Conservation (phyloP, 257 asterid genomes). For the Gentiana straminea region DNA sequence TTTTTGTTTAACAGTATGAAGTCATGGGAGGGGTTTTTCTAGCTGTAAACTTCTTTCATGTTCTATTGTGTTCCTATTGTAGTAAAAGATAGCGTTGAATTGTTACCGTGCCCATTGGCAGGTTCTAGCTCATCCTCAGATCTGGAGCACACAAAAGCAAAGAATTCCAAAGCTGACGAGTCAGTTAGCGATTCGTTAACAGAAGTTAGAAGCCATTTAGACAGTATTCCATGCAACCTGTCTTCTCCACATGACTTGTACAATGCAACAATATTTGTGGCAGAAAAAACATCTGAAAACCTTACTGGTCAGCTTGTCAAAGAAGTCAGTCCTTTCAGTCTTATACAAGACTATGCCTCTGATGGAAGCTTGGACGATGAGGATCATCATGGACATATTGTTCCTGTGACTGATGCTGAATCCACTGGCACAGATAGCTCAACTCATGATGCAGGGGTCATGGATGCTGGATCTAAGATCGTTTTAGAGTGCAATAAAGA, state of each 20-base stretch:
- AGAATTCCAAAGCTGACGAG: slow-evolving; percentile 22
- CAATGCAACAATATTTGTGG: slow-evolving; percentile 9
- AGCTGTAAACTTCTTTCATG: not conserved
- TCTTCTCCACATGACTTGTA: slow-evolving; percentile 7
- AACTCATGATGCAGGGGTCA: slow-evolving; percentile 20
- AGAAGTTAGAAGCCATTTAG: slow-evolving; percentile 18
- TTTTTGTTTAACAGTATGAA: no score
- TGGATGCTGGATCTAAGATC: slow-evolving; percentile 13
- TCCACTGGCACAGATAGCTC: slow-evolving; percentile 18
- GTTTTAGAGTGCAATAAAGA: slow-evolving; percentile 16
- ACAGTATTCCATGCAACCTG: slow-evolving; percentile 15
- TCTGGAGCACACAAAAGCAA: slow-evolving; percentile 11
- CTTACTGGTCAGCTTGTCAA: slow-evolving; percentile 25
- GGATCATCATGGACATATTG: slow-evolving; percentile 22
- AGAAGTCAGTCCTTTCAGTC: slow-evolving; percentile 34
- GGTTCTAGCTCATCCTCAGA: slow-evolving; percentile 4
- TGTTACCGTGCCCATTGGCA: not conserved
- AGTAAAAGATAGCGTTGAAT: not conserved
- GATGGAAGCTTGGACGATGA: slow-evolving; percentile 36
- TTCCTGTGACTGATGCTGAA: slow-evolving; percentile 10
- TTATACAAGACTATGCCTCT: slow-evolving; percentile 51
- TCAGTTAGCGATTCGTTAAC: slow-evolving; percentile 13
- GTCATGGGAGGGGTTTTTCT: not conserved
- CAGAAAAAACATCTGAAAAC: slow-evolving; percentile 23
- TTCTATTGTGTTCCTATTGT: not conserved